Evolutionary conservation across 2,329 filamentous ascomycete species (phyloP), one percentile per base, ranked within the genome.

Genomic region (Tolypocladium sp.): DNA sequence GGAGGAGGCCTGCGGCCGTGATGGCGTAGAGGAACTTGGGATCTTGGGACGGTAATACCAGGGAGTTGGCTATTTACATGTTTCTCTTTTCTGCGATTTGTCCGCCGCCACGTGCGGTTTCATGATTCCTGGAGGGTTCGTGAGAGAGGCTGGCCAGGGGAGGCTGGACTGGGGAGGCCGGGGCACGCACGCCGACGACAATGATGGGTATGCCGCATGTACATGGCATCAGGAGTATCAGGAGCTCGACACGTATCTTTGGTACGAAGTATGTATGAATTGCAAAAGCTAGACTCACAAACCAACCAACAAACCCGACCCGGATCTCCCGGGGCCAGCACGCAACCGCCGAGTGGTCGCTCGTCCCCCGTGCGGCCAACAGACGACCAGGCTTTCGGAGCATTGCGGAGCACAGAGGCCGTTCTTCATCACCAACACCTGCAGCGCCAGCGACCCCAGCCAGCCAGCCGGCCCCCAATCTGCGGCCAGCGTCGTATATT

Each of bases 1-100:
- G 63, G 37, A 63, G 71, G 58, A 63, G 70, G 20, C 64, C 71
- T 13, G 59, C 71, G 37, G 67, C 70, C 2, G 70, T 69, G 27
- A 65, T 68, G 63, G 63, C 68, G 17, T 74, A 58, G 33, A 22
- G 20, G n/a, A 13, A 40, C 8, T 12, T 30, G 41, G 27, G 15
- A 33, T 33, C 6, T n/a, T 35, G 49, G 30, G 30, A 22, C 6
- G 30, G 46, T n/a, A 22, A 53, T 22, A 37, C 12, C 30, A 22
- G 30, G 49, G 49, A 53, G 49, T 37, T 53, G 49, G 17, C 17
- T 52, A 27, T n/a, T 9, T 35, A 13, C 27, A n/a, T 33, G 4
- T 52, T 35, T 35, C 30, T n/a, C 30, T 52, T 22, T 13, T 35
- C 20, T n/a, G 10, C 27, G 27, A n/a, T n/a, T 52, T 52, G 27